Conservation (phyloP, 1,284 basidiomycete species). For the Puccinia hordei region DNA sequence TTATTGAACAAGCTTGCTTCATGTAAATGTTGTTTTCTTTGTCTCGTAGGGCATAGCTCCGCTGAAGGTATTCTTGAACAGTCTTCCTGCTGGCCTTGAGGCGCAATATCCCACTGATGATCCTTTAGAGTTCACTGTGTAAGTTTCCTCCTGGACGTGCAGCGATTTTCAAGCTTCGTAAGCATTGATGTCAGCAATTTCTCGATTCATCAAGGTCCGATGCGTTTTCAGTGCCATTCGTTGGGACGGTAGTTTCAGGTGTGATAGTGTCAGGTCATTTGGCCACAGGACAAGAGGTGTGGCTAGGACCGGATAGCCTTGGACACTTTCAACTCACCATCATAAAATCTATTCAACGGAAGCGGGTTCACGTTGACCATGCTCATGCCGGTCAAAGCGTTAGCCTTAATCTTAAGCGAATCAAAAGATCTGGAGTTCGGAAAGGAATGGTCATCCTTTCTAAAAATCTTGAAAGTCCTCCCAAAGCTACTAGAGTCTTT, state of each 20-base stretch:
- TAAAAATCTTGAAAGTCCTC: constrained; percentile 71
- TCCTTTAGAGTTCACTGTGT: constrained; percentile 74
- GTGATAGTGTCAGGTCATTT: constrained; percentile 53
- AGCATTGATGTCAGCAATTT: neutral
- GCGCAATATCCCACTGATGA: constrained; percentile 64
- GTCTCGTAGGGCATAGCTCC: constrained; percentile 53
- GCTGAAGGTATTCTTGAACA: constrained; percentile 60
- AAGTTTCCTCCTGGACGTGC: constrained; percentile 53
- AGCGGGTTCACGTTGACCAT: constrained; percentile 77
- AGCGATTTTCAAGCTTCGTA: neutral
- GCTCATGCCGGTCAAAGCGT: constrained; percentile 96
- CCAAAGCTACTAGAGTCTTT: constrained; percentile 74
- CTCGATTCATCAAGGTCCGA: constrained; percentile 32
- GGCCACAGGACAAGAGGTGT: constrained; percentile 66
- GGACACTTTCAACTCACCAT: constrained; percentile 81
- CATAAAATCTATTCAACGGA: constrained; percentile 91
- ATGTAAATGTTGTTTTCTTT: constrained; percentile 1
- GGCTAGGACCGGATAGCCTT: constrained; percentile 89
- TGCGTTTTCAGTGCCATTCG: constrained; percentile 59
- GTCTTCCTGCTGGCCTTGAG: constrained; percentile 63
- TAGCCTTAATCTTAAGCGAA: constrained; percentile 86
- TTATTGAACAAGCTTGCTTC: neutral
- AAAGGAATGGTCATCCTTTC: constrained; percentile 90
- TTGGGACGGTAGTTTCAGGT: constrained; percentile 59
- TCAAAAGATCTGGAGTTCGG: constrained; percentile 76